A percentile compares a stretch with the other conserved stretches of the same genome.
Evolutionary conservation across 768 basidiomycete genomes (phyloP).

Genomic region (Imleria badia): DNA sequence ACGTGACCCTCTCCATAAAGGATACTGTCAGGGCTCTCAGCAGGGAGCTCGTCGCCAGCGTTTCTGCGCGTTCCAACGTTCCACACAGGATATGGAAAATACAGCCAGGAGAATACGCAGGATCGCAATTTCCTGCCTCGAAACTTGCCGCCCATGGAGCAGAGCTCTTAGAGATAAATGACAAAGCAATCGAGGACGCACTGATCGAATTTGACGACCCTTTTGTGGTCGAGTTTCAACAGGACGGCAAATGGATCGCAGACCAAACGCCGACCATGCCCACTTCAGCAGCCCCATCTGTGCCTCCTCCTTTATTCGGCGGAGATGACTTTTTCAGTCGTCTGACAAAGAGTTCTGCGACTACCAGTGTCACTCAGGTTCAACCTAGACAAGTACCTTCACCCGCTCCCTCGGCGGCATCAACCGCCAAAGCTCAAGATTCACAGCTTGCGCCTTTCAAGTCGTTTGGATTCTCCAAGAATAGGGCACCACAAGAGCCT

Average conservation of each 20-base stretch:
- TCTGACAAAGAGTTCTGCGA: conserved; percentile 29
- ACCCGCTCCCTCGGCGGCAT: conserved; percentile 18
- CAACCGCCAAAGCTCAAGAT: conserved; percentile 27
- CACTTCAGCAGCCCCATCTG: conserved; percentile 18
- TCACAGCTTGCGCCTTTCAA: conserved; percentile 28
- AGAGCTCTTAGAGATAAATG: conserved; percentile 43
- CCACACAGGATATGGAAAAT: conserved; percentile 69
- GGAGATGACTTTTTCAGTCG: conserved; percentile 58
- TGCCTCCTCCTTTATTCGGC: conserved; percentile 52
- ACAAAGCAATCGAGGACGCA: conserved; percentile 57
- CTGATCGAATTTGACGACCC: conserved; percentile 60
- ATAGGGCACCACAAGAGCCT: conserved; percentile 48
- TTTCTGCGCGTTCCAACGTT: conserved; percentile 33
- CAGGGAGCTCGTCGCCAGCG: conserved; percentile 39
- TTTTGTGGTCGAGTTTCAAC: conserved; percentile 76
- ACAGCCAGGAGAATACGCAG: conserved; percentile 34
- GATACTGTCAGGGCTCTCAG: conserved; percentile 47
- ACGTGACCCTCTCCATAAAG: conserved; percentile 50
- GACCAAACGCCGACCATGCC: conserved; percentile 27
- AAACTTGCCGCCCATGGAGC: conserved; percentile 30
- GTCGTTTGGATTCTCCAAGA: conserved; percentile 37
- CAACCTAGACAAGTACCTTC: conserved; percentile 26
- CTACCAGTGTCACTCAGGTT: conserved; percentile 22
- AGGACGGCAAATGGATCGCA: conserved; percentile 57
- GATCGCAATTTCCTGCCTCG: conserved; percentile 29